Evolutionary conservation across 176 grass and related monocot genomes (phyloP).

Genomic region (Ampelocalamus luodianensis): DNA sequence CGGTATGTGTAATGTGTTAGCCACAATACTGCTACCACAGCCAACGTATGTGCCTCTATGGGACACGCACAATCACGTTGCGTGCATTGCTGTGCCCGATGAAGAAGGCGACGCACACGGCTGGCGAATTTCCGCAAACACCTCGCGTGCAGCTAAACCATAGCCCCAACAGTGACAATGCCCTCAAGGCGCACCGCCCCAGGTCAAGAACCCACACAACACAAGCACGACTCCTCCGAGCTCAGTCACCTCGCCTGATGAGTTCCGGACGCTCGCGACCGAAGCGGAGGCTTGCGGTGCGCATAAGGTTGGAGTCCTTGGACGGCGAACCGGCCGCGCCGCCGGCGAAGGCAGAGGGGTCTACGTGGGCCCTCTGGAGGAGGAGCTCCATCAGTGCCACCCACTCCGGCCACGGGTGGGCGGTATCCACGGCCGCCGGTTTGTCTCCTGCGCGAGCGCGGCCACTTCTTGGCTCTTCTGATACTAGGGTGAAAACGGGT

Average conservation of each 20-base stretch:
- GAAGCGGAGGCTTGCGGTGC: slow-evolving; percentile 76
- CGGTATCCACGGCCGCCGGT: no score
- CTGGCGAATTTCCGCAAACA: slow-evolving; percentile 60
- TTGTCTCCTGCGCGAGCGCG: neutral
- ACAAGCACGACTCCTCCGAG: neutral
- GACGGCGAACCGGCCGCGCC: no score
- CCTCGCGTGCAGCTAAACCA: slow-evolving; percentile 28
- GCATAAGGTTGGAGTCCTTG: slow-evolving; percentile 65
- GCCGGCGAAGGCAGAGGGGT: no score
- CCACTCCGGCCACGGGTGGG: no score
- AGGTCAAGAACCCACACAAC: slow-evolving; percentile 4
- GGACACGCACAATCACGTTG: neutral
- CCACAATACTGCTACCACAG: neutral
- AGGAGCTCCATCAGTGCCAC: slow-evolving; percentile 68
- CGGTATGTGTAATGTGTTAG: neutral
- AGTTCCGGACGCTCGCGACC: no score
- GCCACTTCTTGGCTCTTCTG: slow-evolving; percentile 19
- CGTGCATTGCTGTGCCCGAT: neutral
- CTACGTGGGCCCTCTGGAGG: slow-evolving; percentile 57
- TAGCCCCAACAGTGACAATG: neutral
- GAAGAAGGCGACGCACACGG: neutral
- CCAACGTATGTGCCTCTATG: neutral
- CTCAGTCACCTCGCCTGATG: slow-evolving; percentile 57
- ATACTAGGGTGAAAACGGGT: no score
- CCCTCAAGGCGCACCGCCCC: neutral